A percentile compares a stretch with the other conserved stretches of the same genome.
Conservation (phyloP, 768 basidiomycete species). For the Phaeotremella fagi region DNA sequence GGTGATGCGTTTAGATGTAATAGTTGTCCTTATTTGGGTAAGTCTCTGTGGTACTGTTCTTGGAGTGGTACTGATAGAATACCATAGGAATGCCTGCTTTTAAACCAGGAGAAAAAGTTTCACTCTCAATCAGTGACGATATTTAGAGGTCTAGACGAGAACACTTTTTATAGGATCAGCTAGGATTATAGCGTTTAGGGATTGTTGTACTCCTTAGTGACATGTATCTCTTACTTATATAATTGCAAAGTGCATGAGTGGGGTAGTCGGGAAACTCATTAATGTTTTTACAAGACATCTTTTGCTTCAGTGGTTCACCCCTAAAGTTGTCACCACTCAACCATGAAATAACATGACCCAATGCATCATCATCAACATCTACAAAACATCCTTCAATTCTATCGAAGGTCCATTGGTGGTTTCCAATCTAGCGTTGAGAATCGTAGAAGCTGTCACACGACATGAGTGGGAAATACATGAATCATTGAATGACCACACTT, state of each 20-base stretch:
- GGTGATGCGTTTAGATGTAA: constrained; percentile 97
- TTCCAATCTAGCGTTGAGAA: constrained; percentile 76
- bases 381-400: constrained; percentile 62
- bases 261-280: too few species aligned
- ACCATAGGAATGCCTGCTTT: constrained; percentile 88
- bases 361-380: too few species aligned
- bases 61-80: background rate
- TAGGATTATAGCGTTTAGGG: too few species aligned
- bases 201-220: too few species aligned
- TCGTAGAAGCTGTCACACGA: constrained; percentile 60
- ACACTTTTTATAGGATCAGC: too few species aligned
- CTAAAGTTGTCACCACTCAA: too few species aligned
- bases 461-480: background rate
- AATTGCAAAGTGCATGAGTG: too few species aligned
- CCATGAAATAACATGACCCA: too few species aligned
- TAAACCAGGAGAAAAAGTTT: constrained; percentile 96
- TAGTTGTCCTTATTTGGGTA: constrained; percentile 92
- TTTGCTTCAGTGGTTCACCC: too few species aligned
- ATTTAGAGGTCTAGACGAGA: too few species aligned
- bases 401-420: constrained; percentile 86
- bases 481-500: constrained; percentile 24
- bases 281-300: too few species aligned
- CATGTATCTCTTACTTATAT: too few species aligned
- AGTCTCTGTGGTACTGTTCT: constrained; percentile 50
- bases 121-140: constrained; percentile 85